Evolutionary conservation across 345 rosid species (phyloP).

Genomic region (Eucalyptus pumila): DNA sequence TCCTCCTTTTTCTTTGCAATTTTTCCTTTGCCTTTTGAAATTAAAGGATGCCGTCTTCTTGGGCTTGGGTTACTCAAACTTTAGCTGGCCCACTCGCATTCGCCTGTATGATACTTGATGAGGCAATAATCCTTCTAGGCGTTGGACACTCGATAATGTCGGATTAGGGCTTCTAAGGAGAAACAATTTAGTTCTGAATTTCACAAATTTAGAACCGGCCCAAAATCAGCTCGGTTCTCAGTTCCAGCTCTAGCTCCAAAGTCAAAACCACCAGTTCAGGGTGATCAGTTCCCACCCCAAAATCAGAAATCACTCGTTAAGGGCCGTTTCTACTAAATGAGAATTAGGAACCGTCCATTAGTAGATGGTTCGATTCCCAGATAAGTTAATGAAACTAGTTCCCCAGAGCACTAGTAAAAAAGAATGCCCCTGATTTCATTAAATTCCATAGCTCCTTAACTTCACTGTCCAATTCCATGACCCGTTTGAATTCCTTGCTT

Average conservation of each 20-base stretch:
- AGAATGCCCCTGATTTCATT: too few relatives aligned
- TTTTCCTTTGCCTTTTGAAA: not conserved
- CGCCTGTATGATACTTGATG: not conserved
- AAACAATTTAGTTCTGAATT: too few relatives aligned
- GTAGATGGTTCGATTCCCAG: fast-evolving
- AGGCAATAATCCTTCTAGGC: not conserved
- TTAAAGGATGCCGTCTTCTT: not conserved
- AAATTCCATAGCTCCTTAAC: too few relatives aligned
- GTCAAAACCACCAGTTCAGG: too few relatives aligned
- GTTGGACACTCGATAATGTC: not conserved
- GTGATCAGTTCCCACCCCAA: too few relatives aligned
- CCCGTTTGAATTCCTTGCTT: too few relatives aligned
- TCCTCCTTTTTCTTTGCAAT: not conserved
- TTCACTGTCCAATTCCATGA: too few relatives aligned
- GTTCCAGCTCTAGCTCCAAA: too few relatives aligned
- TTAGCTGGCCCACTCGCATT: not conserved
- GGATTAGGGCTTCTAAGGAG: too few relatives aligned
- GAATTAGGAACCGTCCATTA: too few relatives aligned
- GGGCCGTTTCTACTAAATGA: fast-evolving
- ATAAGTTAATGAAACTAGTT: fast-evolving
- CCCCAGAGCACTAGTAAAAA: fast-evolving
- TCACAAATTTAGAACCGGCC: too few relatives aligned
- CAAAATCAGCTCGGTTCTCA: too few relatives aligned
- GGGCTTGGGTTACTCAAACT: not conserved
- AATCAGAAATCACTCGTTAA: fast-evolving